Evolutionary conservation across 2,329 filamentous ascomycete species (phyloP).

Genomic region (Aspergillus jensenii): DNA sequence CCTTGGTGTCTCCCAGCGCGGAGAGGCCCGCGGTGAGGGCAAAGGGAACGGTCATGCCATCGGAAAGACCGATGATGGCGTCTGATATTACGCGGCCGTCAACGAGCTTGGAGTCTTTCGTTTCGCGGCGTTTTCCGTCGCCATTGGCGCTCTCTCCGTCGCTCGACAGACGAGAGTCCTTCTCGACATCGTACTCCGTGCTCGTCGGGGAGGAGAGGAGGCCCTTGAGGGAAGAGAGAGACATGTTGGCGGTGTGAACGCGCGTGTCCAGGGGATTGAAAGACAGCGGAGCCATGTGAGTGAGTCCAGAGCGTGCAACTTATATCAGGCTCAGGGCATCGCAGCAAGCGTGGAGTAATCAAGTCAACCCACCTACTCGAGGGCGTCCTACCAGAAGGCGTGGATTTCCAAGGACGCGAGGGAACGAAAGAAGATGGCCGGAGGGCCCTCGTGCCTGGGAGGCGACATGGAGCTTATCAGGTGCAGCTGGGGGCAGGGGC

Average conservation of each 20-base stretch:
- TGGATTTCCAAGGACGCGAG: slow-evolving; percentile 3
- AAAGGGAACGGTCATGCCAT: slow-evolving; percentile 78
- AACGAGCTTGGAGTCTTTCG: slow-evolving; percentile 27
- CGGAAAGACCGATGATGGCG: slow-evolving; percentile 73
- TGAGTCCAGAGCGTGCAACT: background rate
- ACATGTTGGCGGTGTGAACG: slow-evolving; percentile 22
- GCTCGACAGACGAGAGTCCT: slow-evolving; percentile 18
- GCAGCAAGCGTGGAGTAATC: background rate
- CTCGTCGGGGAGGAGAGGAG: slow-evolving; percentile 28
- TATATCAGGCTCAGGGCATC: background rate
- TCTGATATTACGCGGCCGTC: slow-evolving; percentile 50
- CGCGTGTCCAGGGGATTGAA: background rate
- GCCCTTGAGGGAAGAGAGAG: slow-evolving; percentile 29
- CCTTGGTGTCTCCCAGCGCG: slow-evolving; percentile 60
- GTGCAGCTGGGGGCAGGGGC: slow-evolving; percentile 6
- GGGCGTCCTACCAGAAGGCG: slow-evolving; percentile 8
- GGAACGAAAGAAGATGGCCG: background rate
- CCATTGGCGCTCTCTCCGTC: slow-evolving; percentile 20
- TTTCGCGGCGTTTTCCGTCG: slow-evolving; percentile 14
- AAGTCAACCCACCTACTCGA: background rate
- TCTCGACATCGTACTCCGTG: slow-evolving; percentile 29
- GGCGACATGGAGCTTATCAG: slow-evolving; percentile 13
- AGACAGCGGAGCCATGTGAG: background rate
- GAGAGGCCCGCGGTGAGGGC: slow-evolving; percentile 71
- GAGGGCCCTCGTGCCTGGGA: background rate